These are phyloP conservation scores for Kwoniella newhampshirensis DNA, from an alignment of 768 basidiomycete species.

Conservation along the genomic window DNA sequence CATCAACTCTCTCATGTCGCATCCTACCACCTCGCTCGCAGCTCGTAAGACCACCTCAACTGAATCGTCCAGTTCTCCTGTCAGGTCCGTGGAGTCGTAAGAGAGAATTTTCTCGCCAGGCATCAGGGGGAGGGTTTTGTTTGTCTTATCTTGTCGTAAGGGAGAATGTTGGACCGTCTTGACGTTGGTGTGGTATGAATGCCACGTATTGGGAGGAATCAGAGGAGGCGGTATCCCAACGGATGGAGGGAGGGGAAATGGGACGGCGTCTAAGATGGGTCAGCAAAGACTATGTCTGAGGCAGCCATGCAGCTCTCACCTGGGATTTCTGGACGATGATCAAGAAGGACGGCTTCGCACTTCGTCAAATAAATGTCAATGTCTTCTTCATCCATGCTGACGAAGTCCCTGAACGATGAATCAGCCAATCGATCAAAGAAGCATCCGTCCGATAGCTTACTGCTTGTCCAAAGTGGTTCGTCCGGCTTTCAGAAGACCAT, in stretches of 20 bases:
- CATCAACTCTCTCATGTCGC: constrained; percentile 60
- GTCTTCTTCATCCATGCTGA: constrained; percentile 26
- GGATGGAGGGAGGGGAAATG: constrained; percentile 13
- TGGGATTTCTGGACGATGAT: constrained; percentile 15
- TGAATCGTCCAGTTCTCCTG: constrained; percentile 62
- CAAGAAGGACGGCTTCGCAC: constrained; percentile 28
- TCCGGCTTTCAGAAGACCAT: constrained; percentile 5
- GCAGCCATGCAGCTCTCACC: constrained; percentile 9
- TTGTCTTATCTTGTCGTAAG: constrained; percentile 14
- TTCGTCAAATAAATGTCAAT: constrained; percentile 39
- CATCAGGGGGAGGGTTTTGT: constrained; percentile 42
- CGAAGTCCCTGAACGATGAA: constrained; percentile 30
- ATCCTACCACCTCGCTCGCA: constrained; percentile 62
- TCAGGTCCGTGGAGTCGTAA: constrained; percentile 67
- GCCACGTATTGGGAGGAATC: constrained; percentile 21
- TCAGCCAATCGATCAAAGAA: neutral
- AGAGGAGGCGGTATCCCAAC: constrained; percentile 22
- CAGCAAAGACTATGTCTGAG: neutral
- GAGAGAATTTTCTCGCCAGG: constrained; percentile 67
- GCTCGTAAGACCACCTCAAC: constrained; percentile 60
- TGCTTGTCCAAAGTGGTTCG: constrained; percentile 18
- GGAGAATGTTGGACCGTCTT: constrained; percentile 2
- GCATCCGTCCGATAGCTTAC: constrained; percentile 13
- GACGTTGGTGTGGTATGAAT: constrained; percentile 19
- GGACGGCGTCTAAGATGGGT: constrained; percentile 15